A percentile compares a stretch with the other conserved stretches of the same genome.
Conservation (phyloP, 345 rosid species). For the Populus simonii region DNA sequence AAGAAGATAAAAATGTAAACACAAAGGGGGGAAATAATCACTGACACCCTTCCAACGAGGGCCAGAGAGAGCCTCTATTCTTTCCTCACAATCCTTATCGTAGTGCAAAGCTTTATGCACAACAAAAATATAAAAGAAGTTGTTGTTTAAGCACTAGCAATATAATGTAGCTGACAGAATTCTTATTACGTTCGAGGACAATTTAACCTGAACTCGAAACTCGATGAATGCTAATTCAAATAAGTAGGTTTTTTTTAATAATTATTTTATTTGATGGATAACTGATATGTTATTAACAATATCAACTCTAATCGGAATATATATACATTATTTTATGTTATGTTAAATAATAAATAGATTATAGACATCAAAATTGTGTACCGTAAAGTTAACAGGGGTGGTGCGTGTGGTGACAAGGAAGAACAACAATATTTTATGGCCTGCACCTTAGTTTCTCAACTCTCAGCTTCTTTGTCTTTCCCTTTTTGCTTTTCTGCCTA, state of each 20-base stretch:
- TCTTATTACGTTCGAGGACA: background rate
- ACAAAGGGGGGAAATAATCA: background rate
- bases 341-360: no score
- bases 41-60: constrained; percentile 20
- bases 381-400: no score
- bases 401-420: background rate
- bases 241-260: no score
- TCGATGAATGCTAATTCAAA: no score
- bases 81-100: background rate
- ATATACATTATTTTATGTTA: no score
- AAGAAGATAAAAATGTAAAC: background rate
- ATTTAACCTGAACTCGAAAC: no score
- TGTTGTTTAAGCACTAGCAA: background rate
- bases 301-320: no score
- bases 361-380: no score
- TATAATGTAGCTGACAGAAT: background rate
- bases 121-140: background rate
- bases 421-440: background rate
- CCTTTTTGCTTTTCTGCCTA: background rate
- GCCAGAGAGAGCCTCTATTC: background rate
- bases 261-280: no score
- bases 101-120: background rate
- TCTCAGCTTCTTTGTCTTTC: background rate
- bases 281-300: no score
- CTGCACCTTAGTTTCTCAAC: background rate